phyloP scores from a whole-genome alignment of 2,329 filamentous ascomycete species.

The Cladosporium sp. region DNA sequence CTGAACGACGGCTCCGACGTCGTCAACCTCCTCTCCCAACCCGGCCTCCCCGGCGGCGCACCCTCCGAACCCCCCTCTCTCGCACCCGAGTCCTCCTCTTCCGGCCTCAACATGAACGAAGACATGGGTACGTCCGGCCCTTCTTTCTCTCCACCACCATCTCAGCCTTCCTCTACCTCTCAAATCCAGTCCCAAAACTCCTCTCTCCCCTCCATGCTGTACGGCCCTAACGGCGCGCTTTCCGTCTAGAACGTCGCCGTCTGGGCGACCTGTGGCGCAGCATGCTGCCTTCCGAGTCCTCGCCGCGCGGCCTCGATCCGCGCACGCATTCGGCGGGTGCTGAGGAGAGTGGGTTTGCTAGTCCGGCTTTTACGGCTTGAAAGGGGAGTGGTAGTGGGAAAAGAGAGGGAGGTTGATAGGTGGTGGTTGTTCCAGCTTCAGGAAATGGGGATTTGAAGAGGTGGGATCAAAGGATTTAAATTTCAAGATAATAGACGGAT shows the following conservation, averaged over 20 bases:
- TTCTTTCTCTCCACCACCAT: conserved; percentile 4
- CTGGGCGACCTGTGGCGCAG: conserved; percentile 9
- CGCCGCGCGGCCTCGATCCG: neutral
- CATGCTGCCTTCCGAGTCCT: conserved; percentile 1
- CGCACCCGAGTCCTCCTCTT: neutral
- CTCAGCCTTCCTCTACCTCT: conserved; percentile 18
- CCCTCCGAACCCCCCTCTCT: conserved; percentile 2
- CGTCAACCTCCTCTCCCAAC: conserved; percentile 29
- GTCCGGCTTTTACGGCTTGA: conserved; percentile 1
- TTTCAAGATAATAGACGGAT: no score
- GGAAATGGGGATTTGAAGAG: no score
- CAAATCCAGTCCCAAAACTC: conserved; percentile 15
- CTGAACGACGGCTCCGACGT: conserved; percentile 30
- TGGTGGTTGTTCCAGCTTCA: no score
- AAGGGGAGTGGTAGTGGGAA: no score
- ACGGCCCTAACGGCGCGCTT: conserved; percentile 20
- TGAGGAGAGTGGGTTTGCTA: neutral
- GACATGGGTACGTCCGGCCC: conserved; percentile 25
- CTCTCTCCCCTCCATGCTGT: conserved; percentile 25
- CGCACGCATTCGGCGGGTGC: conserved; percentile 1
- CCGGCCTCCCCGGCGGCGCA: conserved; percentile 15
- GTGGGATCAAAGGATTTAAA: no score
- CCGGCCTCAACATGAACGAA: conserved; percentile 16
- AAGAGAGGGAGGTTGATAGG: neutral
- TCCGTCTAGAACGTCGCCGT: conserved; percentile 14